Evolutionary conservation across 257 asterid species (phyloP), one percentile per base, ranked within the genome.

Genomic region (Solanum dulcamara): DNA sequence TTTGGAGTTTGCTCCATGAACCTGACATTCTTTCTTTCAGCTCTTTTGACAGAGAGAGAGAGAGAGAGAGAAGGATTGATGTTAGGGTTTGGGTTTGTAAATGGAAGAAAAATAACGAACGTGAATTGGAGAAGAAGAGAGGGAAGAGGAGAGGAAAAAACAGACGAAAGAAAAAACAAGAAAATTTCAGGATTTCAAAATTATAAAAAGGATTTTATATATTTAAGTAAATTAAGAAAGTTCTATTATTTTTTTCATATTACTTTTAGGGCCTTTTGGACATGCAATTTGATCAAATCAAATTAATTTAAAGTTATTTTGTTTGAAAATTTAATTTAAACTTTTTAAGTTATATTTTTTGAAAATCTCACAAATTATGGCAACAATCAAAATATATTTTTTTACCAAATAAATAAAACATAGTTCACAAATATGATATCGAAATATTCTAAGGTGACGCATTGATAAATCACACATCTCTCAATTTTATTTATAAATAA

Each of bases 1-100:
- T 88, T 85, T 84, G 87, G 77, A 88, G 77, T 60, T 88, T 88
- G 86, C 83, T 85, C 91, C 91, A 89, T 80, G 84, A 18, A 33
- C 88, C 85, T 30, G 88, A 84, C 89, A 89, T 89, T 26, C 22
- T 53, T 86, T 59, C 42, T 26, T 24, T 42, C n/a, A 44, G 53
- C 80, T 70, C 50, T 13, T 35, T 35, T 30, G 9, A 10, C 8
- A 70, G 50, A 70, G 2, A 37, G 28, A 70, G 50, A 35, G 44
- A 2, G 9, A 62, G 35, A 44, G 50, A 48, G 59, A 51, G 60
- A 51, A n/a, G 6, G 10, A 75, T 24, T 46, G 81, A 24, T 75
- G 6, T 44, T 75, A 75, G 60, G 82, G 82, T 44, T 75, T 44
- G 60, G n/a, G 57, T n/a, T 40, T 74, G 57, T 40, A n/a, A 60